Conservation (phyloP, 1,284 basidiomycete genomes). For the Lignosus rhinocerotis region DNA sequence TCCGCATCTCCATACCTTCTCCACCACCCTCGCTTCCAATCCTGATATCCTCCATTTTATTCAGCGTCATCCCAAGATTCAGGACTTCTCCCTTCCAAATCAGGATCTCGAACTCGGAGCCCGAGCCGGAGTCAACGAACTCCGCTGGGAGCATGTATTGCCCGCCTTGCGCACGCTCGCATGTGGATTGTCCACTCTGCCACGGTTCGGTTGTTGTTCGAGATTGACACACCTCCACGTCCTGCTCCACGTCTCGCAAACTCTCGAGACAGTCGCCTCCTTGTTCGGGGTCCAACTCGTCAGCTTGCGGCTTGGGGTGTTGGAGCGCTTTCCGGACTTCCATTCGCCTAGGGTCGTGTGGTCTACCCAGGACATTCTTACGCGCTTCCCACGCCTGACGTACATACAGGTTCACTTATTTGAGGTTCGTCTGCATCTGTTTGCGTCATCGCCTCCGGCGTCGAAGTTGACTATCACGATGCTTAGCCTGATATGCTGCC, state of each 20-base stretch:
- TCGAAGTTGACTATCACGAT: background rate
- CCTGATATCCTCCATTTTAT: background rate
- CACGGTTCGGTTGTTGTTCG: background rate
- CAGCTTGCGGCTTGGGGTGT: conserved; percentile 8
- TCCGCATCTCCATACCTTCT: background rate
- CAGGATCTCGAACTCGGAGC: background rate
- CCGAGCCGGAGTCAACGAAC: background rate
- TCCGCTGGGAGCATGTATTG: background rate
- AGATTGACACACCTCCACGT: conserved; percentile 9
- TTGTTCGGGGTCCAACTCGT: conserved; percentile 4
- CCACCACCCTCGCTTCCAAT: background rate
- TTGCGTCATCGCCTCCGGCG: background rate
- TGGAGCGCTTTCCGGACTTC: conserved; percentile 5
- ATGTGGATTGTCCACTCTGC: background rate
- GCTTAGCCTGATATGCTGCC: conserved; percentile 8
- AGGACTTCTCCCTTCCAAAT: background rate
- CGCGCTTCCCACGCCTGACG: conserved; percentile 9
- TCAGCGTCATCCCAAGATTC: background rate
- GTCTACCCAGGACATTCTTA: conserved; percentile 5
- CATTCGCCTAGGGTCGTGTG: conserved; percentile 4
- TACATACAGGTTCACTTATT: conserved; percentile 10
- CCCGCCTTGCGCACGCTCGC: conserved; percentile 2
- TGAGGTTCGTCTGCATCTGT: conserved; percentile 3
- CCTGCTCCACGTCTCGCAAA: conserved; percentile 1
- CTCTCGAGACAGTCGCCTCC: conserved; percentile 1